A percentile compares a stretch with the other conserved stretches of the same genome.
Evolutionary conservation across 352 stramenopile species (phyloP).

Genomic region (Phytopythium delawarense): DNA sequence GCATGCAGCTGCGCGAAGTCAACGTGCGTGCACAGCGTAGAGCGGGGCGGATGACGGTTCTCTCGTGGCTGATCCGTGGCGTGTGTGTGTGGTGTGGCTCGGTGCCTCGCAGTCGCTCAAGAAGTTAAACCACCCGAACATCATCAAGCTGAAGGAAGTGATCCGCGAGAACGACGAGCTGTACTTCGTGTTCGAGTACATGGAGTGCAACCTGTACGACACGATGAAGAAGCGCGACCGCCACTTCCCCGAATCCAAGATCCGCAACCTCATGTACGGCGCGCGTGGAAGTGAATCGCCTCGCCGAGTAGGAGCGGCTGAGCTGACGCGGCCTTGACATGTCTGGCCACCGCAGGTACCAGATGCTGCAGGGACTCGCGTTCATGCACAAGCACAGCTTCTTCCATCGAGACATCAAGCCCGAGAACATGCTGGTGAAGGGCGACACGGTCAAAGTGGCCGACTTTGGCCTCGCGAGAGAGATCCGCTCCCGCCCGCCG

Average conservation of each 20-base stretch:
- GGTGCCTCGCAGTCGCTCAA: conserved; percentile 73
- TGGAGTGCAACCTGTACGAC: conserved; percentile 98
- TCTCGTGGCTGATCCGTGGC: conserved; percentile 1
- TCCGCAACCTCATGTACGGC: conserved; percentile 93
- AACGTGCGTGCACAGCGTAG: conserved; percentile 54
- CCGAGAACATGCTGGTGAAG: conserved; percentile 97
- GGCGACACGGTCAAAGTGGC: conserved; percentile 96
- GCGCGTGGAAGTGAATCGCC: neutral
- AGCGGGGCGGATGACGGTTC: neutral
- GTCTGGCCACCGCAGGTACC: conserved; percentile 42
- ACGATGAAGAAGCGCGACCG: conserved; percentile 93
- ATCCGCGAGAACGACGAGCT: conserved; percentile 97
- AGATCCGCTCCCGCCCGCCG: conserved; percentile 87
- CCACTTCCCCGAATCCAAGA: conserved; percentile 91
- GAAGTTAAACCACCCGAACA: conserved; percentile 96
- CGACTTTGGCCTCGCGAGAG: conserved; percentile 97
- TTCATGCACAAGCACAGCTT: conserved; percentile 99
- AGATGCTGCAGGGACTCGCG: conserved; percentile 96
- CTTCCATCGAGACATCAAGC: conserved; percentile 99
- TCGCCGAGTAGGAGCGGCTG: neutral
- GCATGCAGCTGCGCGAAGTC: conserved; percentile 96
- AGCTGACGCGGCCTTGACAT: neutral
- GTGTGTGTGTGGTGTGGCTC: conserved; percentile 1
- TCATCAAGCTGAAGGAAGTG: conserved; percentile 98
- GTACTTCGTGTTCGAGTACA: conserved; percentile 99